A percentile compares a stretch with the other conserved stretches of the same genome.
Conservation (phyloP, 208 protist species). For the Leishmania mexicana region DNA sequence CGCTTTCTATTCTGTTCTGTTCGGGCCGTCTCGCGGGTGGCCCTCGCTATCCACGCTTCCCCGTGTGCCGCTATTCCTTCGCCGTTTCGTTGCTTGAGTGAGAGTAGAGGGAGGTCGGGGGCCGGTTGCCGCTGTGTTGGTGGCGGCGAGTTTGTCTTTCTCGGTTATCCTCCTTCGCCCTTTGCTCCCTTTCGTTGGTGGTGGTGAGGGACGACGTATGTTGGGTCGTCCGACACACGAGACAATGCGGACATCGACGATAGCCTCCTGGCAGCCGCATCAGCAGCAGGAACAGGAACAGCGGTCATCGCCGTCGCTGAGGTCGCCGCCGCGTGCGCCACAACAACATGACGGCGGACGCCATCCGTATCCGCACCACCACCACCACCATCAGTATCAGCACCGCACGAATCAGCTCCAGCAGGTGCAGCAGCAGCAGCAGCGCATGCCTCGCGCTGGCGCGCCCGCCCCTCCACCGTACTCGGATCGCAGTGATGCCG, state of each 20-base stretch:
- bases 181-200: background rate
- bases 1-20: too few species aligned
- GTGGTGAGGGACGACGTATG: background rate
- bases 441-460: background rate
- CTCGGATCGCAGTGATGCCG: background rate
- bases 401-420: background rate
- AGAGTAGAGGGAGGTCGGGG: background rate
- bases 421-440: background rate
- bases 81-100: background rate
- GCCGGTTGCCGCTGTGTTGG: too few species aligned
- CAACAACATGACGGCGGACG: background rate
- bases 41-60: background rate
- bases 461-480: background rate
- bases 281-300: background rate
- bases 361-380: constrained; percentile 4
- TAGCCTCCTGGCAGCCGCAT: background rate
- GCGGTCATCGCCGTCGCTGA: background rate
- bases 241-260: background rate
- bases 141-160: background rate
- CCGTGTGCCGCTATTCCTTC: background rate
- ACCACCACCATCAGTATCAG: constrained; percentile 11
- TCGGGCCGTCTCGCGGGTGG: too few species aligned
- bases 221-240: background rate
- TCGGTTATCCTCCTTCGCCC: constrained; percentile 10
- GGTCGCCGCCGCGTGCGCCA: background rate